Percentiles rank a stretch among this genome's conserved stretches.
phyloP scores from a whole-genome alignment of 495 filamentous ascomycete species.

The Venustampulla echinocandica region DNA sequence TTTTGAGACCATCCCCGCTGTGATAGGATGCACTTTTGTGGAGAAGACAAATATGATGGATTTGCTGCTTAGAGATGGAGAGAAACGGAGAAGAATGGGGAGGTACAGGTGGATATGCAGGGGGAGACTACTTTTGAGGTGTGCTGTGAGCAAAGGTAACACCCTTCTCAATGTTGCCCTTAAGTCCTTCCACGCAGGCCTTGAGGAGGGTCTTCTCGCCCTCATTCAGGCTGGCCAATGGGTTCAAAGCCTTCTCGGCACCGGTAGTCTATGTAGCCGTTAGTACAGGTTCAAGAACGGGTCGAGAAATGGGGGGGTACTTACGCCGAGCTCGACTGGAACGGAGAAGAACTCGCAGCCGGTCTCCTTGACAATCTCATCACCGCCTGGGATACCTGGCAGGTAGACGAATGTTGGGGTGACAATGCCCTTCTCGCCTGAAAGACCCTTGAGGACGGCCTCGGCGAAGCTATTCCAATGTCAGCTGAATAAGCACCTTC shows the following conservation, averaged over 20 bases:
- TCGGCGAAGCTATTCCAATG: slow-evolving; percentile 69
- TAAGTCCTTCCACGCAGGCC: slow-evolving; percentile 60
- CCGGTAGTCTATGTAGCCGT: slow-evolving; percentile 55
- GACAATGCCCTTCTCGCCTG: slow-evolving; percentile 83
- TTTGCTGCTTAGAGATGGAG: neutral
- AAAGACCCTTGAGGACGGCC: slow-evolving; percentile 77
- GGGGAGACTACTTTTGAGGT: slow-evolving; percentile 56
- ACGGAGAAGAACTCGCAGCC: slow-evolving; percentile 94
- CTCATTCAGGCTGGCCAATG: slow-evolving; percentile 61
- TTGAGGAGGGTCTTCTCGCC: slow-evolving; percentile 83
- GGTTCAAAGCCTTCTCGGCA: slow-evolving; percentile 72
- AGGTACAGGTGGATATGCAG: slow-evolving; percentile 5
- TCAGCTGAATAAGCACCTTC: slow-evolving; percentile 9
- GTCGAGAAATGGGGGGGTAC: slow-evolving; percentile 29
- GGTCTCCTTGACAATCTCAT: slow-evolving; percentile 68
- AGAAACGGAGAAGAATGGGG: slow-evolving; percentile 5
- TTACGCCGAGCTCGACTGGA: slow-evolving; percentile 88
- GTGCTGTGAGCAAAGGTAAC: slow-evolving; percentile 80
- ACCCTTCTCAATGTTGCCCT: slow-evolving; percentile 91
- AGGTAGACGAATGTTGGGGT: slow-evolving; percentile 95
- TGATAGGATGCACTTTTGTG: neutral
- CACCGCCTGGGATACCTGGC: slow-evolving; percentile 78
- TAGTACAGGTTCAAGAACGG: slow-evolving; percentile 9
- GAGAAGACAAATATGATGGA: slow-evolving; percentile 13
- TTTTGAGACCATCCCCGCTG: neutral